Base-by-base conservation (phyloP, 192 early-diverging fungal species). In the Geranomyces variabilis region DNA sequence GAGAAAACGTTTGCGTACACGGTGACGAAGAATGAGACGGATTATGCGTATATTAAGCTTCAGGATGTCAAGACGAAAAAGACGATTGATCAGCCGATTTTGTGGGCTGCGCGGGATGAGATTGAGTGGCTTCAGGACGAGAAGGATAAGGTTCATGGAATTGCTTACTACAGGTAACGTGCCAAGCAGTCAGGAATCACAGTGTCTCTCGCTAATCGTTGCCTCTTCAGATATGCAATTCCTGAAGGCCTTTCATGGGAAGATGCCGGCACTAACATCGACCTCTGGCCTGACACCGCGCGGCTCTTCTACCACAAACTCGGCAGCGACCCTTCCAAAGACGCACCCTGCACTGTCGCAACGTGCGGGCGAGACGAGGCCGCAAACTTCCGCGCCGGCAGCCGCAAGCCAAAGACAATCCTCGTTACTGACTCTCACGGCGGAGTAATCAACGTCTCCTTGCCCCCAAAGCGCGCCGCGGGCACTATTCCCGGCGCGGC, bases 21-120 rank as follows among this genome's bases (percentile, higher is more conserved):
- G 6, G 30, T 71, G 29, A 75, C 74, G 43, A 72, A 71, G 31
- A 72, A 75, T 33, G 74, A 71, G 45, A 72, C 69, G 17, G 74
- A 75, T 43, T 71, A 71, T 36, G 66, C 67, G n/a, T 70, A 30
- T 14, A 21, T 71, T 26, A 44, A 15, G 15, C 60, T 75, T 29
- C 34, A 22, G 4, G 68, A 71, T 36, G 74, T 63, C 4, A 29
- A 59, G 21, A 71, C 46, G 9, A 55, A n/a, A 29, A 49, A 30
- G 53, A 69, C 59, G 21, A 60, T 75, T 47, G 58, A 72, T 51
- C 41, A 36, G 7, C 14, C 14, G 3, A 44, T 69, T 34, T 49
- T 21, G 56, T 70, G 28, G 24, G 69, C 45, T 28, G 28, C n/a
- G 22, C 69, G 69, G 44, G 43, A 19, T 21, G 44, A 9, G 2